Evolutionary conservation across 2,329 filamentous ascomycete species (phyloP).

Genomic region (Aspergillus sp.): DNA sequence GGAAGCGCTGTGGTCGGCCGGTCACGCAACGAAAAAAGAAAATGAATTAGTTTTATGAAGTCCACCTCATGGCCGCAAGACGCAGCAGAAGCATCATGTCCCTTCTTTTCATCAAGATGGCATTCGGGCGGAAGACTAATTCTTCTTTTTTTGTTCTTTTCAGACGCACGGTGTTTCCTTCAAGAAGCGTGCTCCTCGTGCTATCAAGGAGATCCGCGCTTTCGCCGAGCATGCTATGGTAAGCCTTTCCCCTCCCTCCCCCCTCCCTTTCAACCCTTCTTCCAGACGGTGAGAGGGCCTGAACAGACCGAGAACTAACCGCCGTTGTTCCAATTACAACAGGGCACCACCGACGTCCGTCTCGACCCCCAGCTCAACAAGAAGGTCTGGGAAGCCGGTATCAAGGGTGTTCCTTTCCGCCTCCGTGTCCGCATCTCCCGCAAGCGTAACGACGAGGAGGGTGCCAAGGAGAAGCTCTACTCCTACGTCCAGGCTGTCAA

Average conservation of each 20-base stretch:
- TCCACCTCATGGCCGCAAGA: conserved; percentile 60
- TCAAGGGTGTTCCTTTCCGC: conserved; percentile 98
- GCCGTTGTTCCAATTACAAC: conserved; percentile 18
- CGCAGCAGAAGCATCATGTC: conserved; percentile 19
- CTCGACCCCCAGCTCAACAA: conserved; percentile 99
- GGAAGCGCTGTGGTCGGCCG: neutral
- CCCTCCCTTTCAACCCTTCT: neutral
- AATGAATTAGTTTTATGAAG: conserved; percentile 71
- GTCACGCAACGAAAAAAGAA: conserved; percentile 36
- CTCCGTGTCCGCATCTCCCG: conserved; percentile 97
- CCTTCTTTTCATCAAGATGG: conserved; percentile 34
- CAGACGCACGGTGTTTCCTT: conserved; percentile 96
- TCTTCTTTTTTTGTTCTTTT: conserved; percentile 40
- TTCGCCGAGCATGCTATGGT: conserved; percentile 97
- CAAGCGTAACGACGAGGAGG: conserved; percentile 99
- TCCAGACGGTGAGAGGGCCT: neutral
- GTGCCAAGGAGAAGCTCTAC: conserved; percentile 99
- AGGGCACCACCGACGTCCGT: conserved; percentile 97
- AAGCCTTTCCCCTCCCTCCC: conserved; percentile 51
- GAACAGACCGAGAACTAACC: neutral
- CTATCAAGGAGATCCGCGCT: conserved; percentile 99
- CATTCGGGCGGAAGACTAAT: conserved; percentile 73
- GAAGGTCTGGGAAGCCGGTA: conserved; percentile 99
- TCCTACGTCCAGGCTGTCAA: conserved; percentile 99
- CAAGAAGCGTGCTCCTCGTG: conserved; percentile 99